phyloP scores from a whole-genome alignment of 148 eudicot genomes.

The Tetragonia tetragonoides region DNA sequence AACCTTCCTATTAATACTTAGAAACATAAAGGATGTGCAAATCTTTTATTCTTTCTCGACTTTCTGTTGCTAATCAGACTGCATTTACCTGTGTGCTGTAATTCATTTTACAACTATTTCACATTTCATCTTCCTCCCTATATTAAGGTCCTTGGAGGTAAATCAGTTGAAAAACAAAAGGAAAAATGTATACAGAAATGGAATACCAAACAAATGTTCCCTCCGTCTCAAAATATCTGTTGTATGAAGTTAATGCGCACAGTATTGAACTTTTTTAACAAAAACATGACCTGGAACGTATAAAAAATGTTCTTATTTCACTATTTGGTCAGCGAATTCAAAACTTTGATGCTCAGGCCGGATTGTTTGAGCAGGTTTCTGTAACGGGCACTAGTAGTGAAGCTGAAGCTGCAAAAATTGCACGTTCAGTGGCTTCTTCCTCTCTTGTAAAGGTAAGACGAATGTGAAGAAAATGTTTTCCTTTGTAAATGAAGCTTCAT shows the following conservation, averaged over 20 bases:
- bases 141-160: background rate
- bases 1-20: too few species aligned
- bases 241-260: too few species aligned
- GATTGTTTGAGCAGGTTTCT: conserved; percentile 49
- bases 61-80: background rate
- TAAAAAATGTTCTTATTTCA: background rate
- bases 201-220: too few species aligned
- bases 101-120: background rate
- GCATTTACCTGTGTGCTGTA: background rate
- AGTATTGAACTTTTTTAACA: too few species aligned
- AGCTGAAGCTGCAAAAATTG: conserved; percentile 86
- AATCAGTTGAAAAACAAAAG: background rate
- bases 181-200: too few species aligned
- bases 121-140: background rate
- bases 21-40: background rate
- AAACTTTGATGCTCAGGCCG: conserved; percentile 2
- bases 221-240: too few species aligned
- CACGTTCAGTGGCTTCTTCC: conserved; percentile 92
- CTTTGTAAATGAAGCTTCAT: conserved; percentile 15
- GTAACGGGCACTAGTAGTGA: conserved; percentile 75
- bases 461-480: background rate
- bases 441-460: conserved; percentile 77
- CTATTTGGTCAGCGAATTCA: background rate
- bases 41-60: background rate
- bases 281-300: too few species aligned